Conservation (phyloP, 805 yeast genomes). For the Barnettozyma salicaria region DNA sequence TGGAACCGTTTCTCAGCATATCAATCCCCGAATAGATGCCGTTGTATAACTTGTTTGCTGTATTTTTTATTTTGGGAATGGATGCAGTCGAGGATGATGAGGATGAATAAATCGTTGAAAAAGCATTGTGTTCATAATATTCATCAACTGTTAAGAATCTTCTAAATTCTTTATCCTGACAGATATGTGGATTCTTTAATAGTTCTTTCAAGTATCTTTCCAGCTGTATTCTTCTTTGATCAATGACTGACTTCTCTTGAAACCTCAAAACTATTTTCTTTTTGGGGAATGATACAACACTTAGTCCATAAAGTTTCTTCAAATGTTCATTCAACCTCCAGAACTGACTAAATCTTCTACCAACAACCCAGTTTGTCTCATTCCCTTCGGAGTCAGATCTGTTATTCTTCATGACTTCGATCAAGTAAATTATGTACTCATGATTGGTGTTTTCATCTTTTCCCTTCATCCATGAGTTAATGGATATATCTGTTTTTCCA, state of each 20-base stretch:
- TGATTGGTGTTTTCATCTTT: conserved; percentile 40
- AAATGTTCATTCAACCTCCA: conserved; percentile 63
- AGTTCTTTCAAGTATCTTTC: conserved; percentile 57
- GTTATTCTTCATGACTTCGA: conserved; percentile 58
- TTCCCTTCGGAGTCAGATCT: conserved; percentile 32
- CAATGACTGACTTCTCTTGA: conserved; percentile 57
- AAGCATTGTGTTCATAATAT: conserved; percentile 8
- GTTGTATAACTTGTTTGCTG: conserved; percentile 19
- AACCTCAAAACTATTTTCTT: conserved; percentile 64
- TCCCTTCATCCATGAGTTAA: conserved; percentile 43
- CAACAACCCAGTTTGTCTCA: conserved; percentile 84
- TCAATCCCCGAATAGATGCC: conserved; percentile 19
- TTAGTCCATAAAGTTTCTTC: conserved; percentile 39
- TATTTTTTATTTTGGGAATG: conserved; percentile 13
- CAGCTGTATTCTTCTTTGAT: conserved; percentile 53
- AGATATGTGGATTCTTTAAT: conserved; percentile 58
- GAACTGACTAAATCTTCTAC: conserved; percentile 83
- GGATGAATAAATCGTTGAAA: conserved; percentile 1
- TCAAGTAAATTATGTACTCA: conserved; percentile 64
- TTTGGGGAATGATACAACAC: conserved; percentile 48
- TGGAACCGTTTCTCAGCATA: conserved; percentile 8
- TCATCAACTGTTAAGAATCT: conserved; percentile 54
- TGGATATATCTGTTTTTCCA: conserved; percentile 53
- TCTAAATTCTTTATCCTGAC: conserved; percentile 67
- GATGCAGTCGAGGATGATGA: conserved; percentile 5